Conservation (phyloP, 495 filamentous ascomycete genomes). For the Podospora pseudoanserina region DNA sequence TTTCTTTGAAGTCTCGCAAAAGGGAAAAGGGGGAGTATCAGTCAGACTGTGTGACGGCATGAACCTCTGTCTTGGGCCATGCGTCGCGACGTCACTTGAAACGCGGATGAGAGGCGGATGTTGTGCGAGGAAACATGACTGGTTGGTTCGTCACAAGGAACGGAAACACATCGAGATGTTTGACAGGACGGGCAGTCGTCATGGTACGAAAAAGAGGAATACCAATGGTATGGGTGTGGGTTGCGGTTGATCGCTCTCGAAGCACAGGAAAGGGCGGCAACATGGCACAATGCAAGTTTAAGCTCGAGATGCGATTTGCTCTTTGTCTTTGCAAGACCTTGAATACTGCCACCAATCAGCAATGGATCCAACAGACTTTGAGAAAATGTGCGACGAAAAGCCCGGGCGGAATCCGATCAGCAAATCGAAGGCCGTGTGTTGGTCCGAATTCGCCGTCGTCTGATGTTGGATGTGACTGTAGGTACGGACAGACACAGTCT, state of each 20-base stretch:
- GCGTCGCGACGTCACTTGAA: slow-evolving; percentile 5
- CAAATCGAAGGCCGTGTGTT: neutral
- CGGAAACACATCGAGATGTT: neutral
- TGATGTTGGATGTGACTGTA: neutral
- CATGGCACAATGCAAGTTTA: neutral
- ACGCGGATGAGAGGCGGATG: slow-evolving; percentile 1
- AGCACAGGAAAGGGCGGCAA: neutral
- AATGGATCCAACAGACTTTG: neutral
- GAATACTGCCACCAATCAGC: neutral
- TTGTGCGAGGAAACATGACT: neutral
- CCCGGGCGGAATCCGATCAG: neutral
- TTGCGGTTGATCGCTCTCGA: neutral
- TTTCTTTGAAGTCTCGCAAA: neutral
- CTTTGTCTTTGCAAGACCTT: neutral
- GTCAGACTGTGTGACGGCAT: neutral
- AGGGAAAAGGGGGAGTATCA: neutral
- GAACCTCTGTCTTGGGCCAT: neutral
- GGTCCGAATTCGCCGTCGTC: neutral
- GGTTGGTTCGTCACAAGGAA: neutral
- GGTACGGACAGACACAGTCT: too few relatives aligned
- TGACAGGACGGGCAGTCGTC: too few relatives aligned
- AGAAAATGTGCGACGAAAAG: neutral
- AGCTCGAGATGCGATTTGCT: neutral
- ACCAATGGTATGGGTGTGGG: neutral
- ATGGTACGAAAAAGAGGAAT: neutral